A percentile compares a stretch with the other conserved stretches of the same genome.
phyloP scores from a whole-genome alignment of 768 basidiomycete genomes.

The Lyophyllum semitale region DNA sequence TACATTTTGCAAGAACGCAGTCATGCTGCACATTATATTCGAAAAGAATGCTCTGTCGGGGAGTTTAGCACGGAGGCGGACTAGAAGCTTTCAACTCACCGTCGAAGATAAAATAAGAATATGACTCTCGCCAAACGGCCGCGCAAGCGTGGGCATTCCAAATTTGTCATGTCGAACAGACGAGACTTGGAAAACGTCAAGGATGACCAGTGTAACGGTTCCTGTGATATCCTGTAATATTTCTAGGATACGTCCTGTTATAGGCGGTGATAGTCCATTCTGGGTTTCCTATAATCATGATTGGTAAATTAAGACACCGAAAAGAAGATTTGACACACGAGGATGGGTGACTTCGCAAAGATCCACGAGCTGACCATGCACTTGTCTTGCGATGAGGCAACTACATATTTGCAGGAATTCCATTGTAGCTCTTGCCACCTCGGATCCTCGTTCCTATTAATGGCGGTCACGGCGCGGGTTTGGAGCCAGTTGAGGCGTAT shows the following conservation, averaged over 20 bases:
- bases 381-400: slow-evolving; percentile 18
- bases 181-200: slow-evolving; percentile 20
- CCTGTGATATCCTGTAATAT: slow-evolving; percentile 13
- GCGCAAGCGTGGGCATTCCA: slow-evolving; percentile 23
- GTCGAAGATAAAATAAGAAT: slow-evolving; percentile 13
- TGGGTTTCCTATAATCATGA: too few relatives aligned
- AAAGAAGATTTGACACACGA: slow-evolving; percentile 6
- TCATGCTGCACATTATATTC: slow-evolving; percentile 18
- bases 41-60: slow-evolving; percentile 15
- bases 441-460: too few relatives aligned
- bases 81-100: slow-evolving; percentile 12
- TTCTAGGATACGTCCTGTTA: slow-evolving; percentile 16
- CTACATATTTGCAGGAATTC: slow-evolving; percentile 14
- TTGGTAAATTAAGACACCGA: too few relatives aligned
- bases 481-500: too few relatives aligned
- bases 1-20: background rate
- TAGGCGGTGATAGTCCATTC: too few relatives aligned
- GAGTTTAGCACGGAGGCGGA: background rate
- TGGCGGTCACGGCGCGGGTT: too few relatives aligned
- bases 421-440: too few relatives aligned
- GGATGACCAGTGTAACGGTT: slow-evolving; percentile 4
- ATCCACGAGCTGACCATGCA: slow-evolving; percentile 25
- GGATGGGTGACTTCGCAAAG: slow-evolving; percentile 20
- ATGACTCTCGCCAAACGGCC: slow-evolving; percentile 4
- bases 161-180: slow-evolving; percentile 17